phyloP scores from a whole-genome alignment of 2,329 filamentous ascomycete genomes.

The Monosporascus cannonballus region DNA sequence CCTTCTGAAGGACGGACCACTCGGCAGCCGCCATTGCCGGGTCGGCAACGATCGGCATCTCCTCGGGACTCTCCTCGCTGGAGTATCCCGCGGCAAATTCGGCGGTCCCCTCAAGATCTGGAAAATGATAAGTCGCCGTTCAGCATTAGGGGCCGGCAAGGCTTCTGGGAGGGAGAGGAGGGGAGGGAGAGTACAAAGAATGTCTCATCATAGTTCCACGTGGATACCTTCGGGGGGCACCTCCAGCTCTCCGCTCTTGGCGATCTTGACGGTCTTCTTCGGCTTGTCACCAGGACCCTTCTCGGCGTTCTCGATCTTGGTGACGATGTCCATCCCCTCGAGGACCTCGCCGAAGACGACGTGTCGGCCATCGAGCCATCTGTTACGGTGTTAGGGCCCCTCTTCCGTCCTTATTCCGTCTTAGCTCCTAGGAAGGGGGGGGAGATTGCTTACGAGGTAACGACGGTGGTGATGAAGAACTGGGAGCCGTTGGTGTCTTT shows the following conservation, averaged over 20 bases:
- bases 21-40: slow-evolving; percentile 25
- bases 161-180: slow-evolving; percentile 8
- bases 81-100: slow-evolving; percentile 32
- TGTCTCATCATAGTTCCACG: slow-evolving; percentile 67
- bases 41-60: slow-evolving; percentile 15
- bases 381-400: slow-evolving; percentile 25
- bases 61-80: slow-evolving; percentile 21
- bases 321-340: slow-evolving; percentile 76
- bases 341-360: slow-evolving; percentile 87
- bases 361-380: slow-evolving; percentile 78
- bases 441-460: slow-evolving; percentile 57
- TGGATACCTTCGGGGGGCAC: slow-evolving; percentile 90
- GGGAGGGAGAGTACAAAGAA: slow-evolving; percentile 20
- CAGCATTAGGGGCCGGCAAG: slow-evolving; percentile 7
- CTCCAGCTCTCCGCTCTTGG: slow-evolving; percentile 76
- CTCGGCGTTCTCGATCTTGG: slow-evolving; percentile 68
- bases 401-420: neutral
- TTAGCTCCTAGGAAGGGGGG: slow-evolving; percentile 1
- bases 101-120: slow-evolving; percentile 29
- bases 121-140: slow-evolving; percentile 4
- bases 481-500: slow-evolving; percentile 84
- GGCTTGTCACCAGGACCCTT: slow-evolving; percentile 67
- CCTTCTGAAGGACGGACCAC: slow-evolving; percentile 43
- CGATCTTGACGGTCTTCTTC: slow-evolving; percentile 63
- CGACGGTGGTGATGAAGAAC: slow-evolving; percentile 84